Conservation (phyloP, 2,329 filamentous ascomycete genomes). For the Fusarium papillatum region DNA sequence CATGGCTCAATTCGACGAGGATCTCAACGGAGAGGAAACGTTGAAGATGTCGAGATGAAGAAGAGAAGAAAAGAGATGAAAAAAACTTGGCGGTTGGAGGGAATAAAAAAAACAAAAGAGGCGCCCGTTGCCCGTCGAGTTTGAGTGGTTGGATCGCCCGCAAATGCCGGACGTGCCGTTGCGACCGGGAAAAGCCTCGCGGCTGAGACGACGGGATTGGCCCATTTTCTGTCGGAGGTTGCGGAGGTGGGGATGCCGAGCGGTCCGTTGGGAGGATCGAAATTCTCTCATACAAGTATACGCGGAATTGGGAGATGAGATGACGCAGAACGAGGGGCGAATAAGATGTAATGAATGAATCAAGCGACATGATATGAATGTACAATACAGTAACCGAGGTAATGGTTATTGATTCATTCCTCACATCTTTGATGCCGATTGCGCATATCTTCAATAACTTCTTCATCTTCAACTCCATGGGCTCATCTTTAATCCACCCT, state of each 20-base stretch:
- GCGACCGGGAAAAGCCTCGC: slow-evolving; percentile 41
- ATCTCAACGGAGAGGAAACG: slow-evolving; percentile 30
- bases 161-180: slow-evolving; percentile 43
- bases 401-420: not conserved
- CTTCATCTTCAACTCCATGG: not conserved
- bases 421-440: not conserved
- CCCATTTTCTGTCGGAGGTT: slow-evolving; percentile 37
- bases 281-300: slow-evolving; percentile 44
- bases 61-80: slow-evolving; percentile 20
- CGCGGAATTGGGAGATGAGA: slow-evolving; percentile 5
- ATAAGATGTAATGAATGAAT: not conserved
- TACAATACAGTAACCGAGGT: not conserved
- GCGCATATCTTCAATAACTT: not conserved
- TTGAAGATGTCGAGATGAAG: slow-evolving; percentile 25
- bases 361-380: not conserved
- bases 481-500: not conserved
- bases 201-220: slow-evolving; percentile 37
- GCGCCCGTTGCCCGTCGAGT: not conserved
- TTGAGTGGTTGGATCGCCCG: slow-evolving; percentile 25
- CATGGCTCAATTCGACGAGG: slow-evolving; percentile 40
- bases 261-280: slow-evolving; percentile 36
- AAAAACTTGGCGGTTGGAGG: slow-evolving; percentile 7
- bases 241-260: slow-evolving; percentile 46
- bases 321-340: not conserved
- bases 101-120: slow-evolving; percentile 19